These are phyloP conservation scores for Cyclostephanos tholiformis DNA, from an alignment of 108 stramenopile genomes.

Conservation along the genomic window DNA sequence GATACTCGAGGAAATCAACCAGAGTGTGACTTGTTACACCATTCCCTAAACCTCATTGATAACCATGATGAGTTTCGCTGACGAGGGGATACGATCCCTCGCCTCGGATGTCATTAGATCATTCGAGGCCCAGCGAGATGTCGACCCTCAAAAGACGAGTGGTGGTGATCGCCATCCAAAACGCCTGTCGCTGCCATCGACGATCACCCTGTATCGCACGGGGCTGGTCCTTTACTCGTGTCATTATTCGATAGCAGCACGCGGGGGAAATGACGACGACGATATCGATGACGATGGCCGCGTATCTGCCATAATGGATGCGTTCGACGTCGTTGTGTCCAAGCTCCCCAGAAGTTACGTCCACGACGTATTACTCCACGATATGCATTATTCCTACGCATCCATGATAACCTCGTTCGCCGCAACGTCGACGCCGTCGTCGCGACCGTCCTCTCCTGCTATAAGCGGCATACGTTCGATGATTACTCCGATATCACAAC, in stretches of 20 bases:
- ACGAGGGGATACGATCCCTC: constrained; percentile 12
- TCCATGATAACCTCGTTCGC: constrained; percentile 32
- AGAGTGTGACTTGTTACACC: too few species aligned
- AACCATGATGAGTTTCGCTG: background rate
- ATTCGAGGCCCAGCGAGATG: constrained; percentile 13
- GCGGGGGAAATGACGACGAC: too few species aligned
- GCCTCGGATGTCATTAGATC: constrained; percentile 2
- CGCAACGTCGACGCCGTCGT: constrained; percentile 15
- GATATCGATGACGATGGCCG: background rate
- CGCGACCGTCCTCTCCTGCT: constrained; percentile 7
- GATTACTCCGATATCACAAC: background rate
- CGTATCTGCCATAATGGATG: background rate
- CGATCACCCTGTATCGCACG: constrained; percentile 45
- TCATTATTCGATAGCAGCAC: background rate
- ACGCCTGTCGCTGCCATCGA: constrained; percentile 21
- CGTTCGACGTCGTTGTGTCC: constrained; percentile 31
- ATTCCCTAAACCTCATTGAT: too few species aligned
- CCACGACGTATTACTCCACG: constrained; percentile 16
- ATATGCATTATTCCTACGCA: constrained; percentile 32
- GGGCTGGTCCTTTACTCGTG: constrained; percentile 44
- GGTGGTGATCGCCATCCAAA: background rate
- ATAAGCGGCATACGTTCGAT: constrained; percentile 6
- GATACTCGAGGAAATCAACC: too few species aligned
- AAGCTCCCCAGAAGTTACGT: constrained; percentile 25
- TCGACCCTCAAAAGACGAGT: background rate